Evolutionary conservation across 192 early-diverging fungal genomes (phyloP).

Genomic region (Podila minutissima): DNA sequence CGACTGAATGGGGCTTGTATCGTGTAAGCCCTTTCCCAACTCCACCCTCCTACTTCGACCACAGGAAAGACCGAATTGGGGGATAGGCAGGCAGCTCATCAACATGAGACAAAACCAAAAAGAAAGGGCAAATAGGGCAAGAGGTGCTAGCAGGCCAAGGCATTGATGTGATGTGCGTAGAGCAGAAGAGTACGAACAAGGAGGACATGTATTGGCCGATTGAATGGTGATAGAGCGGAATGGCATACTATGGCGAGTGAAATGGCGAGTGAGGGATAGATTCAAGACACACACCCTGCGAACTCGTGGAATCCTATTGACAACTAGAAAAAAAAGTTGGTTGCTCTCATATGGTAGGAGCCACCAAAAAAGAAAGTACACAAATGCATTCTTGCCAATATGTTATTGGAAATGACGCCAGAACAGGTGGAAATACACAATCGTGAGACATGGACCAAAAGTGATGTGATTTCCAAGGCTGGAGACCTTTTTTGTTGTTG

Average conservation of each 20-base stretch:
- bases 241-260: slow-evolving; percentile 4
- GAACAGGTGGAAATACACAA: slow-evolving; percentile 3
- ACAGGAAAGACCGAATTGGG: too few relatives aligned
- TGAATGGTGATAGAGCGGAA: neutral
- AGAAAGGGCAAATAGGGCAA: neutral
- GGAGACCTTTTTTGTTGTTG: too few relatives aligned
- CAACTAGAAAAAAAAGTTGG: neutral
- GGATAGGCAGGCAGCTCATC: neutral
- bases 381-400: slow-evolving; percentile 3
- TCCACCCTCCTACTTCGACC: too few relatives aligned
- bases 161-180: neutral
- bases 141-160: neutral
- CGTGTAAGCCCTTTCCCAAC: too few relatives aligned
- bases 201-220: neutral
- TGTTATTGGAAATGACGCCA: neutral
- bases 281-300: neutral
- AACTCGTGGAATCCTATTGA: neutral
- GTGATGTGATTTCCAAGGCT: neutral
- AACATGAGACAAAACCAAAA: neutral
- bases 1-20: too few relatives aligned
- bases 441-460: slow-evolving; percentile 2
- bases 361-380: neutral
- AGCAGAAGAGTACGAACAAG: neutral
- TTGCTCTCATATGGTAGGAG: neutral
- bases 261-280: neutral